Base-by-base conservation (phyloP, 2,329 filamentous ascomycete genomes). In the Colletotrichum australisinense region DNA sequence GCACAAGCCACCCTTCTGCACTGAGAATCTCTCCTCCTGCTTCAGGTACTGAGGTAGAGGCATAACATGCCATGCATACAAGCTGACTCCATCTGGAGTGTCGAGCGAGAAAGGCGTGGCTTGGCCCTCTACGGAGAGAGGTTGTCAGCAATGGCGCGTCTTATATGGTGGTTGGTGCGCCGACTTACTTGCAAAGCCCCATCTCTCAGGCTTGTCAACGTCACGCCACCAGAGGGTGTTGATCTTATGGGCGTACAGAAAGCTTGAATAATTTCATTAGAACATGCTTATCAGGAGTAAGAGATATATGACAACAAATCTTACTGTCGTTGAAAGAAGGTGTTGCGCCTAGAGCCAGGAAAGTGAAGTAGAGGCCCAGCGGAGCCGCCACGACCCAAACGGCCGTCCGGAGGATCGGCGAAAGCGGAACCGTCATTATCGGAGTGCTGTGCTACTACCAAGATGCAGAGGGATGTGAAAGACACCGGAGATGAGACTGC, bases 11-110 rank as follows among this genome's bases (percentile, higher is more conserved):
- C 84, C 81, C 6, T 84, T 81, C 76, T 91, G 87, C 5, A 83
- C 81, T 52, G 89, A 84, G 14, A 97, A 84, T 16, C 85, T 84
- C 26, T 87, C 83, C 78, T 97, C 93, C 77, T 97, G 89, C 76
- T 93, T 87, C 7, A 91, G 86, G 80, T 97, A 97, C 0, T 94
- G 85, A 64, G 93, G 91, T 7, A 97, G 83, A 0, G 96, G 96
- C 62, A 98, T 85, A 67, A 98, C 88, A 79, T 98, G 96, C 96
- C 96, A 98, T 30, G 93, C 94, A 79, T 97, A 97, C 22, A 98
- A 84, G 2, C 86, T 90, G 81, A 95, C 92, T 52, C 91, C 90
- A 80, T 98, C 95, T 1, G 90, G 86, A 0, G 95, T 97, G 4
- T 84, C 84, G 49, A 98, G 83, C 60, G 90, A 91, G 81, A 98